These are phyloP conservation scores for Sporisorium exsertum DNA, from an alignment of 1,284 basidiomycete genomes.

Conservation along the genomic window DNA sequence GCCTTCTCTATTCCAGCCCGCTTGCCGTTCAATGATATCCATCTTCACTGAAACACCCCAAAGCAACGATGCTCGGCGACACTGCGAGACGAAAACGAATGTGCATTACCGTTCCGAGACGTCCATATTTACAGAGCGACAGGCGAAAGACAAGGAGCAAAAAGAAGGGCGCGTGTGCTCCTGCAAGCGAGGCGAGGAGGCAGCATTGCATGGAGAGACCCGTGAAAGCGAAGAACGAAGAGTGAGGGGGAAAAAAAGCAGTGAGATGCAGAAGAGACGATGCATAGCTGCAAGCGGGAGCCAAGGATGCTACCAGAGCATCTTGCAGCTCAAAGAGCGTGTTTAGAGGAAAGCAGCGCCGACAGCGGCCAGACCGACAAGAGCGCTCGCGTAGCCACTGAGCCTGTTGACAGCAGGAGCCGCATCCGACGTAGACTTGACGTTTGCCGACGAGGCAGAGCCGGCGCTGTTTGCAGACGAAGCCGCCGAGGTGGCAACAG, in stretches of 20 bases:
- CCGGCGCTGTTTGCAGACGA: slow-evolving; percentile 68
- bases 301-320: slow-evolving; percentile 28
- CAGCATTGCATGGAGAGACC: not conserved
- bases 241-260: not conserved
- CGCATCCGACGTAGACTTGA: slow-evolving; percentile 32
- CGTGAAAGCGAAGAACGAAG: slow-evolving; percentile 27
- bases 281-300: not conserved
- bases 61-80: not conserved
- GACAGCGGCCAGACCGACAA: slow-evolving; percentile 45
- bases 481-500: slow-evolving; percentile 81
- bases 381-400: slow-evolving; percentile 26
- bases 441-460: slow-evolving; percentile 15
- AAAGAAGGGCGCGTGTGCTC: not conserved
- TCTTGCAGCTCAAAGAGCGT: slow-evolving; percentile 4
- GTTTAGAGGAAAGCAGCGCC: slow-evolving; percentile 40
- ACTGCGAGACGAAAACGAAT: slow-evolving; percentile 3
- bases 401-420: slow-evolving; percentile 19
- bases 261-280: not conserved
- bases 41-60: not conserved
- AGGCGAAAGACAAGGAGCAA: slow-evolving; percentile 3
- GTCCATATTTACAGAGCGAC: slow-evolving; percentile 7
- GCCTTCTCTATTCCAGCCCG: not conserved
- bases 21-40: not conserved
- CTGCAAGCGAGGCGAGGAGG: not conserved
- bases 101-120: not conserved